Conservation (phyloP, 495 filamentous ascomycete species). For the Aspergillus hancockii region DNA sequence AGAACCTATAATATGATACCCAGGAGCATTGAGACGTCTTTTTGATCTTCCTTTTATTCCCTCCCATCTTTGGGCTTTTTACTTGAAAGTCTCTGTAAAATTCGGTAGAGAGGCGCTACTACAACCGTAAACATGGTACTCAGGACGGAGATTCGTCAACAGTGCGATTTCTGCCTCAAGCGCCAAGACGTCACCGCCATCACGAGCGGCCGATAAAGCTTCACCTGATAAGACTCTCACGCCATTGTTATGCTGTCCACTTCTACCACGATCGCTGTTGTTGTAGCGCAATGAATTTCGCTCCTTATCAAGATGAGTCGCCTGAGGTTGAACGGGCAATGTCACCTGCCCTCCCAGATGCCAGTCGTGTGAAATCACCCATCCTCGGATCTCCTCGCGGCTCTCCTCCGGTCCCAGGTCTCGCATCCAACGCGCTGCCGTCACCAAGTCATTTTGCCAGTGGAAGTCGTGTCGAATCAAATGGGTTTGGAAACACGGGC, state of each 20-base stretch:
- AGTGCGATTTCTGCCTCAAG: constrained; percentile 16
- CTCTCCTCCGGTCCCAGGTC: constrained; percentile 29
- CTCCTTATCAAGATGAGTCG: constrained; percentile 88
- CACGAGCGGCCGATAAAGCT: constrained; percentile 21
- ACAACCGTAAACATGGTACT: background rate
- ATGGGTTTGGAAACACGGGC: constrained; percentile 36
- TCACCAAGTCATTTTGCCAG: constrained; percentile 42
- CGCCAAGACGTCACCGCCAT: constrained; percentile 23
- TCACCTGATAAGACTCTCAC: constrained; percentile 17
- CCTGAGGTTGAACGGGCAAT: constrained; percentile 74
- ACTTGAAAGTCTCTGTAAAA: background rate
- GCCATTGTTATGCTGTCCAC: background rate
- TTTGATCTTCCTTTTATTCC: background rate
- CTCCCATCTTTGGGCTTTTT: background rate
- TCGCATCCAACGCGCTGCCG: constrained; percentile 41
- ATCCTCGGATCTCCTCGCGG: constrained; percentile 38
- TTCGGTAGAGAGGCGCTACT: background rate
- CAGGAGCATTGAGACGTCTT: background rate
- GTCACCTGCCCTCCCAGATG: constrained; percentile 60
- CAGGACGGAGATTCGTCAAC: background rate
- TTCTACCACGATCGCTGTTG: background rate
- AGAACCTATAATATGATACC: constrained; percentile 27
- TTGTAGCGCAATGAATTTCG: constrained; percentile 74
- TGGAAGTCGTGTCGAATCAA: constrained; percentile 17
- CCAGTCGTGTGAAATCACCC: constrained; percentile 52